Percentiles rank a stretch among this genome's conserved stretches.
These are phyloP conservation scores for Tolypocladium cylindrosporum DNA, from an alignment of 2,329 filamentous ascomycete species.

Conservation along the genomic window DNA sequence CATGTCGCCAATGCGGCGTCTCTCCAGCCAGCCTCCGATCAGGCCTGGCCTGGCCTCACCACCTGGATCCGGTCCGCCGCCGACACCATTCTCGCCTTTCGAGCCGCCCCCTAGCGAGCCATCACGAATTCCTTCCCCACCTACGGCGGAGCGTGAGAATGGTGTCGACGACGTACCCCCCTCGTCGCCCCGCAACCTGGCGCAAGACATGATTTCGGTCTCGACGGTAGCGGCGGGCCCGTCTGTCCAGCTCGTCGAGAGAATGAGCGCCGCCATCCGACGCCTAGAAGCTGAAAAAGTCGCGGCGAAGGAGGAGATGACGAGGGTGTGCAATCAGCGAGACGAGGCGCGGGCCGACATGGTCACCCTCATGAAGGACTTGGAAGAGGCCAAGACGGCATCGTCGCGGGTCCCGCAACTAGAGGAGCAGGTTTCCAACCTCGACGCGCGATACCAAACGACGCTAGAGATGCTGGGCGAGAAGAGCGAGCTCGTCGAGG, in stretches of 20 bases:
- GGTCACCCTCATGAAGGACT: slow-evolving; percentile 79
- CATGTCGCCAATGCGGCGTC: slow-evolving; percentile 32
- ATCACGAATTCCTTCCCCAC: slow-evolving; percentile 24
- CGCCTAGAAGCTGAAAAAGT: slow-evolving; percentile 88
- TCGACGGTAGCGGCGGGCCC: slow-evolving; percentile 87
- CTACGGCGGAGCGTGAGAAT: slow-evolving; percentile 37
- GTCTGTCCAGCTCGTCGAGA: slow-evolving; percentile 87
- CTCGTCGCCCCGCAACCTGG: slow-evolving; percentile 56
- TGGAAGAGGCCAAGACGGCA: slow-evolving; percentile 57
- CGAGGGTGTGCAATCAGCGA: slow-evolving; percentile 69
- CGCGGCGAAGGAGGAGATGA: slow-evolving; percentile 75
- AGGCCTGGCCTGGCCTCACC: slow-evolving; percentile 30
- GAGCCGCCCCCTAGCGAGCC: slow-evolving; percentile 25
- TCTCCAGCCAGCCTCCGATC: slow-evolving; percentile 36
- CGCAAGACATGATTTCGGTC: slow-evolving; percentile 78
- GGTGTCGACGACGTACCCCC: slow-evolving; percentile 35
- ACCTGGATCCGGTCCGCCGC: slow-evolving; percentile 23
- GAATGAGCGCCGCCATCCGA: slow-evolving; percentile 89
- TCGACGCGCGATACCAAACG: slow-evolving; percentile 76
- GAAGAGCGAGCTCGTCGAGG: slow-evolving; percentile 91
- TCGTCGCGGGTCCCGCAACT: slow-evolving; percentile 52
- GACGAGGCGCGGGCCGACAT: slow-evolving; percentile 90
- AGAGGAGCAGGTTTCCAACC: slow-evolving; percentile 55
- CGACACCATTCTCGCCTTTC: slow-evolving; percentile 37
- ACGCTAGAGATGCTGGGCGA: slow-evolving; percentile 92